Percentiles rank a stretch among this genome's conserved stretches.
Conservation (phyloP, 2,329 filamentous ascomycete genomes). For the Cryphonectria japonica region DNA sequence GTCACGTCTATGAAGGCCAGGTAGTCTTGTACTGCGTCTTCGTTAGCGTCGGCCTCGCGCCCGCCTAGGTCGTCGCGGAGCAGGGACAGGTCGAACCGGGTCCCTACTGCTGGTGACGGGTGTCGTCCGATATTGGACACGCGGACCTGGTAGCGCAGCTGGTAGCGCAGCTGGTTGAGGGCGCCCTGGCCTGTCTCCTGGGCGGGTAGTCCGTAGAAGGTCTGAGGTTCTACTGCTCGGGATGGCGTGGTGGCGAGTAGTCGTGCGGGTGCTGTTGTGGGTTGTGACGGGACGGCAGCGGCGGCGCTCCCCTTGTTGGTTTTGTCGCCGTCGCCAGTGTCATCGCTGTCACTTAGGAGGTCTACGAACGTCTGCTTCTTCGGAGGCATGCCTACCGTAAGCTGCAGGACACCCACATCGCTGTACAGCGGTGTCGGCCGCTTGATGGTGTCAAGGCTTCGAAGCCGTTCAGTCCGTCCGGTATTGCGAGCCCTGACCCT, state of each 20-base stretch:
- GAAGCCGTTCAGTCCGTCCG: background rate
- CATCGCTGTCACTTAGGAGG: background rate
- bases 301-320: background rate
- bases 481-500: background rate
- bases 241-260: background rate
- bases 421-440: background rate
- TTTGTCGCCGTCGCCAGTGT: background rate
- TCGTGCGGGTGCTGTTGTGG: background rate
- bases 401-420: background rate
- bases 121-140: background rate
- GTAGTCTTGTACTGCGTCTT: background rate
- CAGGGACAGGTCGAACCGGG: slow-evolving; percentile 26
- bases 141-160: slow-evolving; percentile 19
- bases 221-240: background rate
- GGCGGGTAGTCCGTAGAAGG: slow-evolving; percentile 18
- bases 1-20: background rate
- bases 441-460: background rate
- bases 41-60: background rate
- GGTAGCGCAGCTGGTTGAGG: slow-evolving; percentile 5
- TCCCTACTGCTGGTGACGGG: slow-evolving; percentile 14
- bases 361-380: background rate
- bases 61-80: slow-evolving; percentile 21
- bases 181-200: too few species aligned
- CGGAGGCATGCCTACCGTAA: background rate
- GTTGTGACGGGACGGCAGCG: background rate